phyloP scores from a whole-genome alignment of 176 grass and related monocot genomes.

The Oryza coarctata region DNA sequence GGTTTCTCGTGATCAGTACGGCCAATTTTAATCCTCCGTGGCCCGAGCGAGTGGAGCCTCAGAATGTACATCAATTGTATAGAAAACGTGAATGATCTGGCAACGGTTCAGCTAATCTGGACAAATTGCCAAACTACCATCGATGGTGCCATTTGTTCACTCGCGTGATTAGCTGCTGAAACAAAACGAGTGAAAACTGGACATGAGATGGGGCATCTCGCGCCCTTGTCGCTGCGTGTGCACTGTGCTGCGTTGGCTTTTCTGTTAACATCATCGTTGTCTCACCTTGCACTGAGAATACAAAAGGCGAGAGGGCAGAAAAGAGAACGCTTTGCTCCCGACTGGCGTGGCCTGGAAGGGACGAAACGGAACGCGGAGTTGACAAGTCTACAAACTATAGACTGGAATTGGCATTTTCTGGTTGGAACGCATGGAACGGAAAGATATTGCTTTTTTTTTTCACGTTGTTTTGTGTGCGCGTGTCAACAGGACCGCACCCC shows the following conservation, averaged over 20 bases:
- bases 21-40: too few species aligned
- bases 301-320: background rate
- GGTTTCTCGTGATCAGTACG: too few species aligned
- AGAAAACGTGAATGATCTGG: background rate
- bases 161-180: background rate
- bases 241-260: too few species aligned
- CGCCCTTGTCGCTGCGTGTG: background rate
- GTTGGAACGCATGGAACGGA: background rate
- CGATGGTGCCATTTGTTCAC: background rate
- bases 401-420: background rate
- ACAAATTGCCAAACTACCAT: too few species aligned
- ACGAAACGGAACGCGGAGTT: conserved; percentile 8
- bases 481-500: too few species aligned
- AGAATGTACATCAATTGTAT: too few species aligned
- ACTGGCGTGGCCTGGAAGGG: conserved; percentile 11
- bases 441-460: too few species aligned
- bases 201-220: background rate
- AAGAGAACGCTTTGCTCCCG: background rate
- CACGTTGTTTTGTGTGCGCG: too few species aligned
- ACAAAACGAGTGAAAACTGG: background rate
- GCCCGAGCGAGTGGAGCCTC: too few species aligned
- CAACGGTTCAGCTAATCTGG: background rate
- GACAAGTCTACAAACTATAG: background rate
- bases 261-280: background rate
- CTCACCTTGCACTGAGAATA: background rate